Evolutionary conservation across 23 red algal genomes (phyloP).

Genomic region (Pyropia haitanensis): DNA sequence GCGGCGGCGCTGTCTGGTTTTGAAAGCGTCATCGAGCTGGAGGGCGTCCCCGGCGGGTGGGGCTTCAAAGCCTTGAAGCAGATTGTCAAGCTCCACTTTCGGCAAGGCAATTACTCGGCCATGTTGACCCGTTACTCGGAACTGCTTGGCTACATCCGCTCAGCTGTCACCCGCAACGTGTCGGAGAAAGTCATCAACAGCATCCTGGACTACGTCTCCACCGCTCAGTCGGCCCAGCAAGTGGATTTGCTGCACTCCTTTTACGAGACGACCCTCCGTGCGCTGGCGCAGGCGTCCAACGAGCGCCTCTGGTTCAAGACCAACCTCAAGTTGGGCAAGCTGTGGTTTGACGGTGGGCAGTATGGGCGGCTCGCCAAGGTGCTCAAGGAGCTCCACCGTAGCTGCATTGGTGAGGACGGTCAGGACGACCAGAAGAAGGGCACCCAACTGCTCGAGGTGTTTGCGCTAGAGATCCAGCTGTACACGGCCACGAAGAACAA

Average conservation of each 20-base stretch:
- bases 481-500: constrained; percentile 81
- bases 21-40: constrained; percentile 78
- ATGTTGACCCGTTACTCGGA: constrained; percentile 74
- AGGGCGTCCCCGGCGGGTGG: constrained; percentile 83
- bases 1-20: constrained; percentile 46
- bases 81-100: constrained; percentile 78
- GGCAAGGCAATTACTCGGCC: constrained; percentile 46
- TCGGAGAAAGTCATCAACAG: constrained; percentile 88
- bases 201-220: constrained; percentile 87
- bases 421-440: constrained; percentile 82
- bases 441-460: constrained; percentile 93
- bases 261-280: constrained; percentile 65
- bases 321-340: constrained; percentile 75
- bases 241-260: constrained; percentile 73
- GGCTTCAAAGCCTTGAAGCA: constrained; percentile 96
- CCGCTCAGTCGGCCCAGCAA: constrained; percentile 51
- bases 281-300: constrained; percentile 65
- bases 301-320: constrained; percentile 98
- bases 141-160: constrained; percentile 84
- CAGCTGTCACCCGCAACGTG: constrained; percentile 91
- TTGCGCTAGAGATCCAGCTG: constrained; percentile 98
- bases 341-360: constrained; percentile 75
- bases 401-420: constrained; percentile 71
- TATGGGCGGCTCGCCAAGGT: constrained; percentile 62
- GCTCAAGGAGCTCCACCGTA: constrained; percentile 72